Evolutionary conservation across 352 stramenopile genomes (phyloP), one percentile per base, ranked within the genome.

Genomic region (Thalassiosira gravida): DNA sequence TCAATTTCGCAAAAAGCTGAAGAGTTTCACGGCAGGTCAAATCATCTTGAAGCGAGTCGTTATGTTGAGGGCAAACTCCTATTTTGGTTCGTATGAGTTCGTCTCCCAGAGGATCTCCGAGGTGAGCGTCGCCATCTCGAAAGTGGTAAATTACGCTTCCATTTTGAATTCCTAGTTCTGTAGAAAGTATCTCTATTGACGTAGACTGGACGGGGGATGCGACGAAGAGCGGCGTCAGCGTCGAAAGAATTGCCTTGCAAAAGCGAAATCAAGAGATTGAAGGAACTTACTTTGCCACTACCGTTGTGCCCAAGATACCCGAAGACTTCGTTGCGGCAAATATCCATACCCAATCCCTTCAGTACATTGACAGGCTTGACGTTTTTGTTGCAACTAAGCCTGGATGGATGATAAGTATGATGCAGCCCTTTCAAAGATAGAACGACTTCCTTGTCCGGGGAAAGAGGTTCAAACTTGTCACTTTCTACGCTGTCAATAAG

Each of bases 21-120:
- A 92, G 55, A 58, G 92, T 88, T 72, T 94, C 82, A 1, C 65
- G 37, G 25, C 80, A 83, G 29, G 90, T 92, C 35, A 94, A 73
- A 32, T 88, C 66, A 11, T 67, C 39, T 62, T 81, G 92, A 9
- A 94, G 58, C 16, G 91, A 73, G 11, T 70, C 62, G 65, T 94
- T 87, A 63, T 94, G 88, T 62, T 95, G 89, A 16, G 89, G 89
- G 49, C 87, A 93, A 22, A 94, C 74, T 29, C 76, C 76, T 20
- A 85, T 81, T 16, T 61, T 79, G 1, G 39, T 61, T 37, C 74
- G 50, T 55, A 83, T 83, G n/a, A 11, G 35, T 44, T 69, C 46
- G n/a, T 63, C 53, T 30, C 59, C 46, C 8, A 6, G 32, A 24
- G 24, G 35, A 1, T 22, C 25, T 8, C 37, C 37, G 16, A 46